Base-by-base conservation (phyloP, 306 rosid species). In the Acacia crassicarpa region DNA sequence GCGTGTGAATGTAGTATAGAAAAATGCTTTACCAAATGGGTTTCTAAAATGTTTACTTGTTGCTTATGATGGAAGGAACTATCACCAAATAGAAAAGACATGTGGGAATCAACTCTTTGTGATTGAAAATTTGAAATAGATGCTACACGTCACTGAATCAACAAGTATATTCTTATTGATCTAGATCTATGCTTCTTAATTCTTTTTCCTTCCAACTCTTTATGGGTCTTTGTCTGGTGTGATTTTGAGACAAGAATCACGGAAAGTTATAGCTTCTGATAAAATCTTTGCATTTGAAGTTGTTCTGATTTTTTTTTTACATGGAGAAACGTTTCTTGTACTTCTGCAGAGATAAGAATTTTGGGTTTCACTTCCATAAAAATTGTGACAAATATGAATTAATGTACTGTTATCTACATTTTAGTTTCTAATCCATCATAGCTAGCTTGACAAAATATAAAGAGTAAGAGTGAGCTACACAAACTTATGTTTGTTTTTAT, bases 11-110 rank as follows among this genome's bases (percentile, higher is more conserved):
- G 25, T 77, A 67, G 33, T 67, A 59, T 83, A 81, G 83, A 51
- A 54, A 35, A 49, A 27, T 69, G 59, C 77, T 87, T 84, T 75
- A 61, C 58, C 66, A 54, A 58, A 70, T 78, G 75, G 62, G 76
- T 63, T 33, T 33, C n/a, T 12, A 56, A 45, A 49, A 48, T 46
- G 45, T 44, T 22, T 62, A 27, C 43, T 69, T 41, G 19, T 9
- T 22, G 82, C 69, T 74, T 78, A 25, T 67, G 40, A 56, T 20
- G 62, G 62, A 79, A 74, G 74, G 27, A 81, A 46, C 78, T 35
- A 46, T 35, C 61, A 23, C 17, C 22, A 53, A 71, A 79, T 33
- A 75, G 23, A 71, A 51, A 53, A 23, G 71, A 62, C 20, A 8
- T 3, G 65, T 19, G 9, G 51, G 74, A 40, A 68, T 19, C 19